Percentiles rank a stretch among this genome's conserved stretches.
Evolutionary conservation across 345 rosid genomes (phyloP).

Genomic region (Erodium maritimum): DNA sequence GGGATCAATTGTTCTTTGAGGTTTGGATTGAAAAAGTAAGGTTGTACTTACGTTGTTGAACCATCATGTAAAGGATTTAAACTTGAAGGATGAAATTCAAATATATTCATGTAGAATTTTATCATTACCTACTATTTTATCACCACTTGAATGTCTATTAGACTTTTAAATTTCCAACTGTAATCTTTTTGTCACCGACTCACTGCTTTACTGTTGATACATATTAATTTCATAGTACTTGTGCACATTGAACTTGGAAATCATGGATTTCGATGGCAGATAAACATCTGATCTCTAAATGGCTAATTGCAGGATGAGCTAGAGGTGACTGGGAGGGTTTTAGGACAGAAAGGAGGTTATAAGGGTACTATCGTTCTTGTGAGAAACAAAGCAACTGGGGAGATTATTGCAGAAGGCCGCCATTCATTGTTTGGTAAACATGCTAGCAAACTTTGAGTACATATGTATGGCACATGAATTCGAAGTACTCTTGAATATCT

Average conservation of each 20-base stretch:
- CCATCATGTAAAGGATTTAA: neutral
- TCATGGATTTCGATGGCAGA: no score
- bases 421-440: slow-evolving; percentile 68
- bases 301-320: slow-evolving; percentile 53
- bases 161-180: neutral
- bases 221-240: no score
- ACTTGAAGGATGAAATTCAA: neutral
- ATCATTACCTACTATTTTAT: neutral
- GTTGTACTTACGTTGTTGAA: neutral
- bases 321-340: slow-evolving; percentile 56
- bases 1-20: no score
- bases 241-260: no score
- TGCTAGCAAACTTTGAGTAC: slow-evolving; percentile 52
- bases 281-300: neutral
- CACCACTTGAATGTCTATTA: neutral
- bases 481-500: no score
- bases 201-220: no score
- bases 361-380: slow-evolving; percentile 55
- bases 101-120: neutral
- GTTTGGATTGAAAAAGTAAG: no score
- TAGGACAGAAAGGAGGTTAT: slow-evolving; percentile 64
- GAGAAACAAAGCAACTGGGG: slow-evolving; percentile 62
- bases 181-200: no score
- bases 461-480: neutral
- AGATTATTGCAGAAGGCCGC: slow-evolving; percentile 83